These are phyloP conservation scores for Trichothecium roseum DNA, from an alignment of 2,329 filamentous ascomycete species.

Conservation along the genomic window DNA sequence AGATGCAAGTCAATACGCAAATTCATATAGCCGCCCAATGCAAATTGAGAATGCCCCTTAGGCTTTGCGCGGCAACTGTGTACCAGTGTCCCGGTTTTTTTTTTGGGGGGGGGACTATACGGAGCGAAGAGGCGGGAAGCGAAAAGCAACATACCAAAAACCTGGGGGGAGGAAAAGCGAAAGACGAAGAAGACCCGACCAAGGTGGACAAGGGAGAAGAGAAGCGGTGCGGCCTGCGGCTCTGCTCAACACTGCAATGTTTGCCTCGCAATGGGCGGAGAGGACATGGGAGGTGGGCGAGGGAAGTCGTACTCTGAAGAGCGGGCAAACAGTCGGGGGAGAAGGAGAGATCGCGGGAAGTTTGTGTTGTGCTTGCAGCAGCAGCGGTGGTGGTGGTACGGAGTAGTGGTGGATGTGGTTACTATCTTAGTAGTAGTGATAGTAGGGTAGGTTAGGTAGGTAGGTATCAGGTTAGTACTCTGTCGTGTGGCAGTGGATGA, in stretches of 20 bases:
- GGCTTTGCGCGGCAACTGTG: too few relatives aligned
- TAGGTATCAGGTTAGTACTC: conserved; percentile 8
- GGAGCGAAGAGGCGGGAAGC: too few relatives aligned
- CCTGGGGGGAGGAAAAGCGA: conserved; percentile 10
- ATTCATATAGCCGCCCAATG: too few relatives aligned
- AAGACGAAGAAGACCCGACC: conserved; percentile 8
- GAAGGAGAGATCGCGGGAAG: conserved; percentile 11
- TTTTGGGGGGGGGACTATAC: too few relatives aligned
- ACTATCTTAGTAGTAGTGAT: too few relatives aligned
- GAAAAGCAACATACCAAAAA: too few relatives aligned
- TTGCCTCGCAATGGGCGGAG: conserved; percentile 28
- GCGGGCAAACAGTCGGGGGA: conserved; percentile 12
- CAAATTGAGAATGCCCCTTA: too few relatives aligned
- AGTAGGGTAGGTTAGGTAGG: too few relatives aligned
- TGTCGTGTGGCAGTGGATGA: too few relatives aligned
- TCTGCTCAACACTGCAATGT: conserved; percentile 25
- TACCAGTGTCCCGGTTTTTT: too few relatives aligned
- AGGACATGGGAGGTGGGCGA: conserved; percentile 19
- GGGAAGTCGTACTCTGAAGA: conserved; percentile 7
- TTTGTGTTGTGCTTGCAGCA: background rate
- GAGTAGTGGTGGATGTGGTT: background rate
- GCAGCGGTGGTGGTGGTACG: too few relatives aligned
- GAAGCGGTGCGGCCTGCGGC: conserved; percentile 14
- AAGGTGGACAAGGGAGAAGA: conserved; percentile 9
- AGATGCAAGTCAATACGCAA: background rate